Percentiles rank a stretch among this genome's conserved stretches.
Evolutionary conservation across 768 basidiomycete species (phyloP).

Genomic region (Pleurotus tuoliensis): DNA sequence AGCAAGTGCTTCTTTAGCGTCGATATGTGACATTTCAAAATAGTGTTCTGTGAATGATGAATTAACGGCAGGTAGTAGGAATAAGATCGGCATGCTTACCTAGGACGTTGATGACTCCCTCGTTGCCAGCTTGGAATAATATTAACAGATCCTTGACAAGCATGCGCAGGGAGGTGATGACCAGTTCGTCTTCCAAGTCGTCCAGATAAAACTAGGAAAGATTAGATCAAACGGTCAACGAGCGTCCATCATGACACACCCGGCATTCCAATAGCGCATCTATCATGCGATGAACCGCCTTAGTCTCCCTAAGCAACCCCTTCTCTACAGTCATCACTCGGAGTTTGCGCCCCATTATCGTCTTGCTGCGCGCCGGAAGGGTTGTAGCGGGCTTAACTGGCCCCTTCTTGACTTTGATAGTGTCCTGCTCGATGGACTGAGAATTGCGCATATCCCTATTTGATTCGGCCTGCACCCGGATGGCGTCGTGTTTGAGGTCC

Average conservation of each 20-base stretch:
- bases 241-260: slow-evolving; percentile 41
- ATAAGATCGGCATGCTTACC: slow-evolving; percentile 37
- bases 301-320: slow-evolving; percentile 89
- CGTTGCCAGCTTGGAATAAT: slow-evolving; percentile 94
- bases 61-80: slow-evolving; percentile 26
- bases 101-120: slow-evolving; percentile 82
- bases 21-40: slow-evolving; percentile 96
- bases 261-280: slow-evolving; percentile 84
- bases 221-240: too few species aligned
- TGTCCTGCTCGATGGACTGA: slow-evolving; percentile 57
- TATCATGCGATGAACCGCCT: slow-evolving; percentile 85
- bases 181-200: slow-evolving; percentile 88
- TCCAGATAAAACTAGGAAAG: slow-evolving; percentile 82
- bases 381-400: slow-evolving; percentile 24
- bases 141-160: slow-evolving; percentile 94
- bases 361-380: slow-evolving; percentile 63
- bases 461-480: slow-evolving; percentile 88
- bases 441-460: slow-evolving; percentile 83
- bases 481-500: slow-evolving; percentile 90
- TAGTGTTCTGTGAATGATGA: slow-evolving; percentile 74
- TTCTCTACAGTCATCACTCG: slow-evolving; percentile 94
- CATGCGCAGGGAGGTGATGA: slow-evolving; percentile 85
- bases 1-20: slow-evolving; percentile 77
- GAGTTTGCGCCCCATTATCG: slow-evolving; percentile 78
- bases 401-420: slow-evolving; percentile 27